These are phyloP conservation scores for Gloeopeniophorella convolvens DNA, from an alignment of 768 basidiomycete species.

Conservation along the genomic window DNA sequence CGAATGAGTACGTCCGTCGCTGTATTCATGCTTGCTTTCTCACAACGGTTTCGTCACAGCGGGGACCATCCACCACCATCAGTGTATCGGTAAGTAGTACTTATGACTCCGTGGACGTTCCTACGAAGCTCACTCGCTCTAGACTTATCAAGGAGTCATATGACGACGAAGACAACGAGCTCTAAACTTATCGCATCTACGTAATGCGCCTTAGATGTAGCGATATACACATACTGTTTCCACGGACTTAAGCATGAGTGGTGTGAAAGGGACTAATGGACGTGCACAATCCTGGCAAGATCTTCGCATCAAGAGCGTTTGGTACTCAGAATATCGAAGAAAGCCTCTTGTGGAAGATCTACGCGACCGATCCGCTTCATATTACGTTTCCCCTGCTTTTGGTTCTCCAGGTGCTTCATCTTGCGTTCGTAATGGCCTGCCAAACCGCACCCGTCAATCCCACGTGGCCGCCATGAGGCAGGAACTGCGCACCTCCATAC, in stretches of 20 bases:
- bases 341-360: constrained; percentile 91
- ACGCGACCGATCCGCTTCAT: constrained; percentile 88
- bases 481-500: constrained; percentile 62
- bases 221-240: constrained; percentile 4
- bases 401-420: constrained; percentile 79
- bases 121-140: constrained; percentile 18
- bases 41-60: constrained; percentile 35
- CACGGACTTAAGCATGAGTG: background rate
- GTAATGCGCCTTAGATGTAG: constrained; percentile 9
- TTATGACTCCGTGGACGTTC: background rate
- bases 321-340: constrained; percentile 80
- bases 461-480: background rate
- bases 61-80: constrained; percentile 96
- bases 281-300: background rate
- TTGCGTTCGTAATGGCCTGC: constrained; percentile 89
- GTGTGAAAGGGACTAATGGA: background rate
- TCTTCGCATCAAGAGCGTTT: constrained; percentile 31
- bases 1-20: constrained; percentile 77
- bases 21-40: constrained; percentile 3
- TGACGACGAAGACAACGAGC: constrained; percentile 87
- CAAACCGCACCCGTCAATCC: background rate
- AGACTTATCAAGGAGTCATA: constrained; percentile 91
- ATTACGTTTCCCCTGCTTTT: constrained; percentile 86
- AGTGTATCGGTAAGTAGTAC: constrained; percentile 63
- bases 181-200: constrained; percentile 35